phyloP scores from a whole-genome alignment of 805 yeast genomes.

The Clavispora asparagi region DNA sequence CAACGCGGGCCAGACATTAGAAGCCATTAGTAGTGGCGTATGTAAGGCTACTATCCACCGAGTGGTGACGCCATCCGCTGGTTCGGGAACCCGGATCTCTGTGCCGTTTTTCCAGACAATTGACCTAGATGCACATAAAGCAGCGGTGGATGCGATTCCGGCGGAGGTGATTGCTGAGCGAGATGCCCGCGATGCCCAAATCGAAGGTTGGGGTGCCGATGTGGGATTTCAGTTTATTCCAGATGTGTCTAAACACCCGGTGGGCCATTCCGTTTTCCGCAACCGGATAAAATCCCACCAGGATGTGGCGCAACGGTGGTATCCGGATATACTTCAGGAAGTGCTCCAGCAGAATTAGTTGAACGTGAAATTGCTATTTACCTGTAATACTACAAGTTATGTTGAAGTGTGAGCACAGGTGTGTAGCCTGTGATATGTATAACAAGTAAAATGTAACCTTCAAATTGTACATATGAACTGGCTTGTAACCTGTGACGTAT shows the following conservation, averaged over 20 bases:
- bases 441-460: too few relatives aligned
- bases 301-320: slow-evolving; percentile 39
- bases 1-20: slow-evolving; percentile 57
- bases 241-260: slow-evolving; percentile 34
- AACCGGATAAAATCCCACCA: slow-evolving; percentile 42
- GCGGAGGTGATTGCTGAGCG: slow-evolving; percentile 21
- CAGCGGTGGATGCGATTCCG: slow-evolving; percentile 26
- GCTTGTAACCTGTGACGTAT: too few relatives aligned
- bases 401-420: not conserved
- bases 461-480: too few relatives aligned
- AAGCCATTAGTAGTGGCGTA: slow-evolving; percentile 53
- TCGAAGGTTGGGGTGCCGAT: slow-evolving; percentile 31
- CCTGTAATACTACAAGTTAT: too few relatives aligned
- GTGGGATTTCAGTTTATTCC: slow-evolving; percentile 39
- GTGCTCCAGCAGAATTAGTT: slow-evolving; percentile 24
- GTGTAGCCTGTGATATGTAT: not conserved
- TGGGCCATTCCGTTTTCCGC: slow-evolving; percentile 42
- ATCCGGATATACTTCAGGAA: slow-evolving; percentile 33
- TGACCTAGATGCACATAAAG: slow-evolving; percentile 30
- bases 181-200: slow-evolving; percentile 31
- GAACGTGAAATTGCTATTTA: too few relatives aligned
- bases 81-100: slow-evolving; percentile 39
- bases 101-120: slow-evolving; percentile 47
- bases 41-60: slow-evolving; percentile 58
- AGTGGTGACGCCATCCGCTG: slow-evolving; percentile 37